A percentile compares a stretch with the other conserved stretches of the same genome.
phyloP scores from a whole-genome alignment of 805 yeast genomes.

The Wickerhamiella kazuoi region DNA sequence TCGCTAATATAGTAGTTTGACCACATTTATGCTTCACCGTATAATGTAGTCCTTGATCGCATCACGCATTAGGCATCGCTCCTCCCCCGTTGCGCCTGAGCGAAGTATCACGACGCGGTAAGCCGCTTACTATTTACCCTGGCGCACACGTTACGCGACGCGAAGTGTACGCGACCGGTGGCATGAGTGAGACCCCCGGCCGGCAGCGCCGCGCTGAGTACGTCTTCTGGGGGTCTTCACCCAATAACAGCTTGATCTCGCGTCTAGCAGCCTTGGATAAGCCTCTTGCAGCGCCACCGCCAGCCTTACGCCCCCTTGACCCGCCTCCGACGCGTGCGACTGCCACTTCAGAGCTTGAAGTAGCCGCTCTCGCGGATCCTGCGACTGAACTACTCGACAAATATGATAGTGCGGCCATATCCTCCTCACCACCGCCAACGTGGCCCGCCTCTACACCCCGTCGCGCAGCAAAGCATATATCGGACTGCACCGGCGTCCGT shows the following conservation, averaged over 20 bases:
- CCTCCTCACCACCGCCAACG: conserved; percentile 10
- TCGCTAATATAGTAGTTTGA: too few relatives aligned
- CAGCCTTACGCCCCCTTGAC: neutral
- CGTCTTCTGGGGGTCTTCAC: conserved; percentile 3
- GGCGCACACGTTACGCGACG: too few relatives aligned
- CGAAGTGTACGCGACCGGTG: too few relatives aligned
- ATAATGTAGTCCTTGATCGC: too few relatives aligned
- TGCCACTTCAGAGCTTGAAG: neutral
- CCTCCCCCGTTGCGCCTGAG: too few relatives aligned
- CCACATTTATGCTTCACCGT: too few relatives aligned
- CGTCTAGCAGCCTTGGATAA: neutral
- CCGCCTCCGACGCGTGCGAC: neutral
- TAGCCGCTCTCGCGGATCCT: conserved; percentile 9
- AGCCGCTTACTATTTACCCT: too few relatives aligned
- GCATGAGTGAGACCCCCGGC: too few relatives aligned
- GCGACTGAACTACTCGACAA: conserved; percentile 12
- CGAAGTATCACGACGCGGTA: too few relatives aligned
- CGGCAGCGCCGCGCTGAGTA: neutral
- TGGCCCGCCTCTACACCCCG: conserved; percentile 6
- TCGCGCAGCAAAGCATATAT: neutral
- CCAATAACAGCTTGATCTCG: neutral
- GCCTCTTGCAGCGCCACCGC: neutral
- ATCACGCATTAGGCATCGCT: too few relatives aligned
- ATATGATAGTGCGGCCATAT: conserved; percentile 3
- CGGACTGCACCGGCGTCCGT: neutral